Conservation (phyloP, 2,329 filamentous ascomycete genomes). For the Aspergillus pseudotamarii region DNA sequence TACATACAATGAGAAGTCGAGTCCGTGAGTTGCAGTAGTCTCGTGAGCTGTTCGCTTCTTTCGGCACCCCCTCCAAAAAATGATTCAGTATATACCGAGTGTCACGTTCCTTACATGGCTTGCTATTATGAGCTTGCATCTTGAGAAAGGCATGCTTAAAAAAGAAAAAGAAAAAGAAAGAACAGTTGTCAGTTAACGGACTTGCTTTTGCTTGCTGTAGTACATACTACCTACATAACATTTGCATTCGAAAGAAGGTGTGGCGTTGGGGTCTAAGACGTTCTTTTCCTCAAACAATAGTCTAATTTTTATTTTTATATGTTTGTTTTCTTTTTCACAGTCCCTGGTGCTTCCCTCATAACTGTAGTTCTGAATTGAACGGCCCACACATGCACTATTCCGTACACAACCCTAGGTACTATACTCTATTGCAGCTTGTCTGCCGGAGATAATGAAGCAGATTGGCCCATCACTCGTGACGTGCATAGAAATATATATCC, state of each 20-base stretch:
- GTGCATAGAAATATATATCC: slow-evolving; percentile 7
- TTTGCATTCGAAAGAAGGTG: slow-evolving; percentile 7
- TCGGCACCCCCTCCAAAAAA: neutral
- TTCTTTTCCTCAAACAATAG: neutral
- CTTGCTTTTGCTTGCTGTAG: slow-evolving; percentile 4
- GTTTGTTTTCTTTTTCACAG: neutral
- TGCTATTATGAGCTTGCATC: neutral
- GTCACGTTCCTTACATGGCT: neutral
- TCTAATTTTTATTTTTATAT: neutral
- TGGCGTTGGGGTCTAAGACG: slow-evolving; percentile 1
- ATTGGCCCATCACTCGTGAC: slow-evolving; percentile 11
- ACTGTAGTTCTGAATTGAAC: neutral
- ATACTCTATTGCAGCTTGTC: neutral
- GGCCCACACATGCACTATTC: neutral
- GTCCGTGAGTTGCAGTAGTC: neutral
- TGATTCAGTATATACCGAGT: neutral
- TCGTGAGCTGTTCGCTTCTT: neutral
- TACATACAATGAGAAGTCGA: neutral
- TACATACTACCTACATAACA: neutral
- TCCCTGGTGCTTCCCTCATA: neutral
- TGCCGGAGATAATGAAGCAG: neutral
- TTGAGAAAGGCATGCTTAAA: neutral
- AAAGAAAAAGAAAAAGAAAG: neutral
- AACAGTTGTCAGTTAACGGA: neutral
- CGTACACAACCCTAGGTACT: neutral